Percentiles rank a stretch among this genome's conserved stretches.
Conservation (phyloP, 2,329 filamentous ascomycete species). For the Exophiala mesophila region DNA sequence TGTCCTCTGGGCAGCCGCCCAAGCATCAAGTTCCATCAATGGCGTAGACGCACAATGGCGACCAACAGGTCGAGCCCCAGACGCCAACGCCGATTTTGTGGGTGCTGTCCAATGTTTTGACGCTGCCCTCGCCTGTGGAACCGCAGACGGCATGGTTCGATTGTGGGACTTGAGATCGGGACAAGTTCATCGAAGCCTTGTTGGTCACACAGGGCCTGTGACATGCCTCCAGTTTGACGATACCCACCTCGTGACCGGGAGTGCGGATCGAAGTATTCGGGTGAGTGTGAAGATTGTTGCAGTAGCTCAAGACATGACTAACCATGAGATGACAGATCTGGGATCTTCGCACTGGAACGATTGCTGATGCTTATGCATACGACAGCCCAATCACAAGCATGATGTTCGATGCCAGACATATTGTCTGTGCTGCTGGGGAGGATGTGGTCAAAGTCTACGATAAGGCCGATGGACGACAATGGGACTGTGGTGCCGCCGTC, state of each 20-base stretch:
- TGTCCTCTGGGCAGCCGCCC: conserved; percentile 95
- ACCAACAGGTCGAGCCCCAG: conserved; percentile 57
- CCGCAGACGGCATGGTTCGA: conserved; percentile 93
- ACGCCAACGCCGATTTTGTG: conserved; percentile 79
- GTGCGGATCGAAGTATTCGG: conserved; percentile 84
- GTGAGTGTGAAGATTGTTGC: conserved; percentile 52
- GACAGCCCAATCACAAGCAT: conserved; percentile 87
- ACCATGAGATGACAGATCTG: conserved; percentile 68
- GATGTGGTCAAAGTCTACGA: conserved; percentile 97
- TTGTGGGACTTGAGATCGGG: conserved; percentile 95
- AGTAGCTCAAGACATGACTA: conserved; percentile 12
- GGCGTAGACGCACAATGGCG: conserved; percentile 58
- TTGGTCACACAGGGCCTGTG: conserved; percentile 91
- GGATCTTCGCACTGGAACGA: conserved; percentile 94
- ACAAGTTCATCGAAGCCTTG: conserved; percentile 91
- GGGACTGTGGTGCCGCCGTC: conserved; percentile 88
- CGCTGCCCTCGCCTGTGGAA: conserved; percentile 89
- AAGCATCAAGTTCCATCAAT: conserved; percentile 68
- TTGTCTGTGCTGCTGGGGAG: conserved; percentile 85
- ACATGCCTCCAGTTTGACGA: conserved; percentile 96
- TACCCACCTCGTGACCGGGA: conserved; percentile 88
- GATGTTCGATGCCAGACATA: conserved; percentile 91
- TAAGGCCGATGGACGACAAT: conserved; percentile 90
- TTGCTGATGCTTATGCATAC: conserved; percentile 94
- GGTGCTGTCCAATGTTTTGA: conserved; percentile 94